Evolutionary conservation across 2,329 filamentous ascomycete genomes (phyloP).

Genomic region (Nigrospora oryzae): DNA sequence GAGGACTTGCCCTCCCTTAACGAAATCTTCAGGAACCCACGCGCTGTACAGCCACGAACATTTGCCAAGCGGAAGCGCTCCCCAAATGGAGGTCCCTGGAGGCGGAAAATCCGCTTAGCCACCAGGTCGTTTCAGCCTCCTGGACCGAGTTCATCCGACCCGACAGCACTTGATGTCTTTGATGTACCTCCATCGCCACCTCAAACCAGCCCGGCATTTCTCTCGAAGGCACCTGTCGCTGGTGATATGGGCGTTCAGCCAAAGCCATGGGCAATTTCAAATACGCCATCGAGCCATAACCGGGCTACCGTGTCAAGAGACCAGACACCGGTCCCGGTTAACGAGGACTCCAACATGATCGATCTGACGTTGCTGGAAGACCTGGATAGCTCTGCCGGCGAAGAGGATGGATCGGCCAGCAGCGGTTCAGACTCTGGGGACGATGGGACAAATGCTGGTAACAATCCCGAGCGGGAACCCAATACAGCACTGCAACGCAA

Average conservation of each 20-base stretch:
- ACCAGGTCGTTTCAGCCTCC: background rate
- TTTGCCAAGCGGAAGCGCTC: slow-evolving; percentile 16
- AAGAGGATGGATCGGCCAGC: slow-evolving; percentile 7
- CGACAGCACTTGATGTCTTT: slow-evolving; percentile 17
- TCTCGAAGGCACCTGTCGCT: slow-evolving; percentile 6
- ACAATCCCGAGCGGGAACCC: slow-evolving; percentile 17
- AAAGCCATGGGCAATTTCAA: slow-evolving; percentile 2
- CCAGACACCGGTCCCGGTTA: slow-evolving; percentile 15
- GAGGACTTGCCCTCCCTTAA: slow-evolving; percentile 21
- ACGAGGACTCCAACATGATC: slow-evolving; percentile 8
- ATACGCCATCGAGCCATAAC: slow-evolving; percentile 17
- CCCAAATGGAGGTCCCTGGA: slow-evolving; percentile 14
- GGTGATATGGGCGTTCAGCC: slow-evolving; percentile 2
- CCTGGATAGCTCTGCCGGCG: slow-evolving; percentile 3
- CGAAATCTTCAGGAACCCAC: slow-evolving; percentile 17
- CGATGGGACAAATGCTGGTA: slow-evolving; percentile 10
- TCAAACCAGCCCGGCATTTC: slow-evolving; percentile 23
- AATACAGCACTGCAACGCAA: slow-evolving; percentile 12
- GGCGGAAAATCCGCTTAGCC: slow-evolving; percentile 12
- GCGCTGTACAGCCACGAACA: slow-evolving; percentile 3
- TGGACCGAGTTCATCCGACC: background rate
- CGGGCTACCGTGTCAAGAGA: slow-evolving; percentile 15
- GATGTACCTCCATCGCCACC: slow-evolving; percentile 30
- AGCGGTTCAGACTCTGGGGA: slow-evolving; percentile 29
- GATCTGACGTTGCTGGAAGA: slow-evolving; percentile 16